These are phyloP conservation scores for Umbelopsis sp. DNA, from an alignment of 192 early-diverging fungal genomes.

Conservation along the genomic window DNA sequence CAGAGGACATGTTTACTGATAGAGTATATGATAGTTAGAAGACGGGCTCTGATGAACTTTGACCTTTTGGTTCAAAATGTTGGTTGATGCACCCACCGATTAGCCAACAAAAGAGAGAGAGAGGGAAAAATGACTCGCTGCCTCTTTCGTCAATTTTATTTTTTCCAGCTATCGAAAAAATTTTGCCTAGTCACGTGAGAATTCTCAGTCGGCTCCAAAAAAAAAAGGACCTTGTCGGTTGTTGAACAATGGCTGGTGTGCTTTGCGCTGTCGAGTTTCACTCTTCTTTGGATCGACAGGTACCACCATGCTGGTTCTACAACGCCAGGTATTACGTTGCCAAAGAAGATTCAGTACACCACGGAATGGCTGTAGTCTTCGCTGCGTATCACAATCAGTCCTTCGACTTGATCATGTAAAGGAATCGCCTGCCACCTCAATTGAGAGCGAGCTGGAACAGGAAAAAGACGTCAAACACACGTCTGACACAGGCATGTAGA, in stretches of 20 bases:
- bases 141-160: constrained; percentile 9
- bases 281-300: neutral
- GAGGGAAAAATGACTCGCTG: constrained; percentile 1
- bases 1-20: constrained; percentile 39
- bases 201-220: neutral
- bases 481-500: neutral
- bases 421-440: neutral
- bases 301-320: constrained; percentile 1
- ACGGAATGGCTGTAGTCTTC: neutral
- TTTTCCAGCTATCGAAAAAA: constrained; percentile 15
- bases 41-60: neutral
- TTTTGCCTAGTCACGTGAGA: constrained; percentile 7
- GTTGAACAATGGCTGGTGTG: neutral
- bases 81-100: constrained; percentile 7
- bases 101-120: constrained; percentile 20
- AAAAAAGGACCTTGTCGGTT: neutral
- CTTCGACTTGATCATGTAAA: neutral
- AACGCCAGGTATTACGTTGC: neutral
- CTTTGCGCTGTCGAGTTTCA: neutral
- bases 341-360: neutral
- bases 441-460: neutral
- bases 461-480: neutral
- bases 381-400: neutral
- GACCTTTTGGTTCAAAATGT: neutral
- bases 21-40: neutral